These are phyloP conservation scores for Sclerotinia trifoliorum DNA, from an alignment of 2,329 filamentous ascomycete species.

Conservation along the genomic window DNA sequence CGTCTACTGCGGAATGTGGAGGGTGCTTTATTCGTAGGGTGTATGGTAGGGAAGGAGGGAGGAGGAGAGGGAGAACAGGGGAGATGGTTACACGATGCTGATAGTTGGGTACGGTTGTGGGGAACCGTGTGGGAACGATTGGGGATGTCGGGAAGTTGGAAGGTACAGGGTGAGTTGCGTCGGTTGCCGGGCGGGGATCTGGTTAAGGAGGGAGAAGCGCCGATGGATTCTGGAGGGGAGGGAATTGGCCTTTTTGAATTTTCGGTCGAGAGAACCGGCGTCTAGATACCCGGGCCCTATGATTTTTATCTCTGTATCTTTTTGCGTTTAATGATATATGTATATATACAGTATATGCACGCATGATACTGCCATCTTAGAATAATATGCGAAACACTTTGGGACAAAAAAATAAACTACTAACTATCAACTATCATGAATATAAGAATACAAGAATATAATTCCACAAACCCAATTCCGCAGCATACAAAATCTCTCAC, in stretches of 20 bases:
- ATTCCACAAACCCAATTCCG: too few species aligned
- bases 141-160: constrained; percentile 19
- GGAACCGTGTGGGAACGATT: constrained; percentile 14
- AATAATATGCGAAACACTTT: too few species aligned
- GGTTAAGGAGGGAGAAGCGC: neutral
- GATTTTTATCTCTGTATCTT: neutral
- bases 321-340: neutral
- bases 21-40: constrained; percentile 17
- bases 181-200: neutral
- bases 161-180: constrained; percentile 10
- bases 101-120: constrained; percentile 20
- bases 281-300: neutral
- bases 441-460: too few species aligned
- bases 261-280: neutral
- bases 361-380: too few species aligned
- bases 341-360: neutral
- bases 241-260: constrained; percentile 16
- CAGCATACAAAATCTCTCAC: too few species aligned
- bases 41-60: constrained; percentile 15
- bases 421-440: too few species aligned
- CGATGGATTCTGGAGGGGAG: neutral
- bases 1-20: neutral
- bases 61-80: constrained; percentile 17
- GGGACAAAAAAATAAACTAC: too few species aligned
- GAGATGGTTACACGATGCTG: constrained; percentile 20